phyloP scores from a whole-genome alignment of 345 rosid genomes.

The Pelargonium nanum region DNA sequence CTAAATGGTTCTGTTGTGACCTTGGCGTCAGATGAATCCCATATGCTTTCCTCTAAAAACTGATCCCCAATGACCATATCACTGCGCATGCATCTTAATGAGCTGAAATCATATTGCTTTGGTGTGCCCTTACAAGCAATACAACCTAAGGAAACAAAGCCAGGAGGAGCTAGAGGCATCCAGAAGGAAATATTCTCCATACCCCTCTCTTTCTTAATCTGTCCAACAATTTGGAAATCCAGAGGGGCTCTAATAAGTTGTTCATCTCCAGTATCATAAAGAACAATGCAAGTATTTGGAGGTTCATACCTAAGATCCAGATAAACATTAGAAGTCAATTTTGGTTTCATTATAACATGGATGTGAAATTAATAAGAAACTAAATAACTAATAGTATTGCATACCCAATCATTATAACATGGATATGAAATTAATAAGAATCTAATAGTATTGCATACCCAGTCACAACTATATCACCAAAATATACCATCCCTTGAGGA shows the following conservation, averaged over 20 bases:
- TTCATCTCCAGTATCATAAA: slow-evolving; percentile 49
- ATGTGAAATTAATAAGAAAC: background rate
- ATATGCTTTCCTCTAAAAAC: slow-evolving; percentile 77
- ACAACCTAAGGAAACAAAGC: slow-evolving; percentile 89
- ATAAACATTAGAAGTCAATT: background rate
- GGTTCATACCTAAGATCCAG: slow-evolving; percentile 55
- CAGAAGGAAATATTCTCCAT: slow-evolving; percentile 77
- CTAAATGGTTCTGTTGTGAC: slow-evolving; percentile 58
- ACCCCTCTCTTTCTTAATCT: slow-evolving; percentile 74
- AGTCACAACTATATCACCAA: slow-evolving; percentile 86
- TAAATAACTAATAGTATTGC: slow-evolving; percentile 11
- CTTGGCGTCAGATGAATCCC: slow-evolving; percentile 78
- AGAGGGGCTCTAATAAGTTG: slow-evolving; percentile 54
- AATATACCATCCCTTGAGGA: slow-evolving; percentile 74
- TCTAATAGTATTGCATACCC: slow-evolving; percentile 42
- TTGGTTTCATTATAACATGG: background rate
- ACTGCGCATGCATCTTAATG: slow-evolving; percentile 69
- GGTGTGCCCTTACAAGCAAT: slow-evolving; percentile 70
- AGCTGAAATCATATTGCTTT: slow-evolving; percentile 47
- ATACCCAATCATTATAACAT: slow-evolving; percentile 43
- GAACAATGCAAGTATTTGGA: slow-evolving; percentile 72
- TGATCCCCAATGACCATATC: slow-evolving; percentile 83
- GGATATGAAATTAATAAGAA: background rate
- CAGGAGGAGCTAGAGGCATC: slow-evolving; percentile 94
- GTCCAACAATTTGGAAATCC: slow-evolving; percentile 69